These are phyloP conservation scores for Naganishia cerealis DNA, from an alignment of 1,284 basidiomycete species.

Conservation along the genomic window DNA sequence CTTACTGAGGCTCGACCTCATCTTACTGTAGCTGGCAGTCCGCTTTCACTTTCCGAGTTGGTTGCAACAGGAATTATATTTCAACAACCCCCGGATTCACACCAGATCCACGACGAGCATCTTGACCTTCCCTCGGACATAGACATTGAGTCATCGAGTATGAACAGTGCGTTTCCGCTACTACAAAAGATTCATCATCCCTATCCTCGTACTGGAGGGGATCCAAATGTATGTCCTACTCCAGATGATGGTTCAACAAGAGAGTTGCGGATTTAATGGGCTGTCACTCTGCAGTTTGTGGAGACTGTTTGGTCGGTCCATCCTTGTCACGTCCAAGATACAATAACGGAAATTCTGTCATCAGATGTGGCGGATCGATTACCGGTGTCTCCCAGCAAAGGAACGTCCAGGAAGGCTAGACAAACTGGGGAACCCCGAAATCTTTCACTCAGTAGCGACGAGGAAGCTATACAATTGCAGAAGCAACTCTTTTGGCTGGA, in stretches of 20 bases:
- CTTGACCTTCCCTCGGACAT: constrained; percentile 5
- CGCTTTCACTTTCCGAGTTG: constrained; percentile 1
- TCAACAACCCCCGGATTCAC: background rate
- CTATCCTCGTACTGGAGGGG: background rate
- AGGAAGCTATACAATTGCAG: background rate
- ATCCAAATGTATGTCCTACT: background rate
- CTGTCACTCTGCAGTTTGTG: background rate
- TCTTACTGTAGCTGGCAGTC: background rate
- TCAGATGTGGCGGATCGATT: no score
- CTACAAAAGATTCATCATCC: constrained; percentile 19
- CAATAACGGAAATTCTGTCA: constrained; percentile 12
- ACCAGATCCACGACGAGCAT: constrained; percentile 8
- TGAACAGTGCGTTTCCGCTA: constrained; percentile 7
- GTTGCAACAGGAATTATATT: background rate
- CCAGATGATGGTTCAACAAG: background rate
- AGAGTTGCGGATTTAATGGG: background rate
- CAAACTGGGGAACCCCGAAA: background rate
- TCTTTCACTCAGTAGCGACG: background rate
- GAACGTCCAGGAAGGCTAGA: background rate
- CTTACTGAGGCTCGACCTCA: background rate
- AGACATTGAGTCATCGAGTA: background rate
- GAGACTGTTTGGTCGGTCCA: constrained; percentile 20
- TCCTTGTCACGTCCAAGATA: constrained; percentile 22
- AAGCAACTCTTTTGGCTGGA: constrained; percentile 1
- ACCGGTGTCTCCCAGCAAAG: background rate